Conservation (phyloP, 257 asterid species). For the Nemophila menziesii region DNA sequence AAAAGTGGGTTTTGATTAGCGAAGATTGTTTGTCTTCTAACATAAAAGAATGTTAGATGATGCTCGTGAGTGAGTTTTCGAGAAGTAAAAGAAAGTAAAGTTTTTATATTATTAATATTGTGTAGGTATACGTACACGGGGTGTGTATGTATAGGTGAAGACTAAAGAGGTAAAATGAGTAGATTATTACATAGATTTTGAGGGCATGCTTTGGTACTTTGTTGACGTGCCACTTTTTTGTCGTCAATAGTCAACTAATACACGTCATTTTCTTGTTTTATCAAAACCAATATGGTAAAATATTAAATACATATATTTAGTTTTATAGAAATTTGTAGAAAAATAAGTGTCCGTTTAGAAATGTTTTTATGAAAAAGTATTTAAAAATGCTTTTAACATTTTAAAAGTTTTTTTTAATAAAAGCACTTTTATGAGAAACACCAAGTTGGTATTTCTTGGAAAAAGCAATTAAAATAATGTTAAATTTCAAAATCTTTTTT, state of each 20-base stretch:
- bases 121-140: background rate
- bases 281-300: too few relatives aligned
- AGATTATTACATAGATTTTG: background rate
- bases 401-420: too few relatives aligned
- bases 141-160: constrained; percentile 1
- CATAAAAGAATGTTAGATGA: constrained; percentile 15
- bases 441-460: too few relatives aligned
- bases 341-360: too few relatives aligned
- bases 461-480: too few relatives aligned
- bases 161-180: background rate
- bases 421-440: too few relatives aligned
- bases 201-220: background rate
- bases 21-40: background rate
- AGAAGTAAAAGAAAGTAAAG: background rate
- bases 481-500: too few relatives aligned
- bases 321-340: too few relatives aligned
- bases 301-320: too few relatives aligned
- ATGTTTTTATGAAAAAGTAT: too few relatives aligned
- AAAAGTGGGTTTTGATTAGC: background rate
- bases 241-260: background rate
- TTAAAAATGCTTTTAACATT: too few relatives aligned
- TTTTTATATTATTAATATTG: background rate
- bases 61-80: constrained; percentile 12
- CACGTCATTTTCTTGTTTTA: too few relatives aligned
- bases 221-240: background rate